Evolutionary conservation across 2,329 filamentous ascomycete species (phyloP).

Genomic region (Penicillium brevicompactum): DNA sequence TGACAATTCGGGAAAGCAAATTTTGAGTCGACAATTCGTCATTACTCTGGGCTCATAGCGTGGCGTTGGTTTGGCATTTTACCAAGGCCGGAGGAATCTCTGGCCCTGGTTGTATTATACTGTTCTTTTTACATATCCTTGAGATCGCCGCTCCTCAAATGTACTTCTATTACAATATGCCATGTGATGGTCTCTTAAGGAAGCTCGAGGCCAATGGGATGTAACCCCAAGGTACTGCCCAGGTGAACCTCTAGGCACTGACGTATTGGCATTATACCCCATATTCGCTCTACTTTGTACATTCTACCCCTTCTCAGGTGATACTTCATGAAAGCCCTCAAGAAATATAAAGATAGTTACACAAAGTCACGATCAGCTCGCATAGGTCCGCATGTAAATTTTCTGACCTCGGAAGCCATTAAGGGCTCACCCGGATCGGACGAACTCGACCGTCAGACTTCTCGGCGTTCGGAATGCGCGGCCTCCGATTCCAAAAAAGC

Average conservation of each 20-base stretch:
- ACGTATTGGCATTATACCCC: not conserved
- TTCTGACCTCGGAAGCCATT: not conserved
- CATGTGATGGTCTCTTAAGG: slow-evolving; percentile 7
- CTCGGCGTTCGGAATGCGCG: slow-evolving; percentile 23
- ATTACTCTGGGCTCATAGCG: slow-evolving; percentile 42
- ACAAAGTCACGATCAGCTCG: not conserved
- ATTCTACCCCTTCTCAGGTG: no score
- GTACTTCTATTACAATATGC: slow-evolving; percentile 19
- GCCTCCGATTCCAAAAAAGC: slow-evolving; percentile 12
- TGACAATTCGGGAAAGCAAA: not conserved
- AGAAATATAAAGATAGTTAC: not conserved
- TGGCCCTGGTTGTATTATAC: slow-evolving; percentile 66
- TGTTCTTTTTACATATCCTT: slow-evolving; percentile 38
- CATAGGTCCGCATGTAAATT: not conserved
- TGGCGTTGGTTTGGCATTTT: slow-evolving; percentile 40
- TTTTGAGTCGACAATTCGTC: slow-evolving; percentile 22
- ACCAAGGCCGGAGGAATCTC: slow-evolving; percentile 23
- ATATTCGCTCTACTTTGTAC: not conserved
- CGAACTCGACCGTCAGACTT: slow-evolving; percentile 8
- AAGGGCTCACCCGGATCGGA: slow-evolving; percentile 5
- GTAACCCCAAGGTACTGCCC: no score
- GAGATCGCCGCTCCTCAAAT: slow-evolving; percentile 69
- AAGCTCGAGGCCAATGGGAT: no score
- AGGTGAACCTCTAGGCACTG: not conserved
- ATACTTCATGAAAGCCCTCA: no score